Base-by-base conservation (phyloP, 1,139 yeast genomes). In the Pichia sp. region DNA sequence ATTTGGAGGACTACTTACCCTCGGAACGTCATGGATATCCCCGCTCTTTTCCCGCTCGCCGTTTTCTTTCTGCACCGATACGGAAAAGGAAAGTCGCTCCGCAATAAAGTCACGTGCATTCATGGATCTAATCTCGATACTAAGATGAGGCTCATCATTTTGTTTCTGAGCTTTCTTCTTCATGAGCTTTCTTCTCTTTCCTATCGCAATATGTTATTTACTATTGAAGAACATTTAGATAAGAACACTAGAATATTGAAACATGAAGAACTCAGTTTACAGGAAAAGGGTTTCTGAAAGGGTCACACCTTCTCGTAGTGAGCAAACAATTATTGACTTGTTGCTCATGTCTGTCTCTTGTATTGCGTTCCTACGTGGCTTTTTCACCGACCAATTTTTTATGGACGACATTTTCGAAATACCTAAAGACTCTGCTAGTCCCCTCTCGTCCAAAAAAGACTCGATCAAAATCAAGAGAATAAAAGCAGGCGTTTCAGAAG, bases 321-420 rank as follows among this genome's bases (percentile, higher is more conserved):
- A 73, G 55, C 71, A 70, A 57, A 62, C 77, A 54, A 67, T 78
- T 4, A 75, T 77, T 49, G 73, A 79, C 4, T 70, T 77, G 67
- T 61, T 79, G 13, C 34, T 50, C 2, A 54, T 77, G 72, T 75
- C 81, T 0, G 69, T 80, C 58, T 80, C 82, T 1, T 78, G 83
- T 59, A 68, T 80, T n/a, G 75, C 81, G 1, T 80, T 73, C 60
- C 64, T 80, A 30, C 68, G 85, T 56, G 79, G 80, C 2, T 63
- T 80, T 19, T 80, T 81, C 56, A 77, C 76, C 6, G 82, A 80
- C 54, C 75, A 72, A 2, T 71, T 70, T 59, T 81, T 79, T 61
- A 67, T 68, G 19, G 81, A 79, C 59, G 73, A 72, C 55, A 64
- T 69, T 38, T 76, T 75, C 62, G 70, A 70, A 7, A 73, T 54